These are phyloP conservation scores for Ophiostoma angusticollis DNA, from an alignment of 2,329 filamentous ascomycete genomes.

Conservation along the genomic window DNA sequence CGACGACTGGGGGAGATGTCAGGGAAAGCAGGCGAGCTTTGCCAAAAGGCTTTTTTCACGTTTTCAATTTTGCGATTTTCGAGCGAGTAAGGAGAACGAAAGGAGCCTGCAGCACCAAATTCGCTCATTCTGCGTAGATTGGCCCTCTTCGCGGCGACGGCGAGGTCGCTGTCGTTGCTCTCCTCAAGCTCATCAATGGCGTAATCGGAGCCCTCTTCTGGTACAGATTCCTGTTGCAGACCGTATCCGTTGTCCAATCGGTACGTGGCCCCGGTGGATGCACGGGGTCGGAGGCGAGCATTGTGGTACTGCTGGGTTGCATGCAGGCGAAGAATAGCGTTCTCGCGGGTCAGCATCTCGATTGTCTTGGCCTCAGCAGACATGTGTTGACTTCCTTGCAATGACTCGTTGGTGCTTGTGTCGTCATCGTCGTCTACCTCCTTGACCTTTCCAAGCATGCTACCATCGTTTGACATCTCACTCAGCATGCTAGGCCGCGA, in stretches of 20 bases:
- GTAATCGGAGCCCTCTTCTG: conserved; percentile 51
- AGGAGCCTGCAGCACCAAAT: conserved; percentile 27
- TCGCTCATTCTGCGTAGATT: conserved; percentile 45
- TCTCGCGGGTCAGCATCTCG: conserved; percentile 49
- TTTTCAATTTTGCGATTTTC: conserved; percentile 53
- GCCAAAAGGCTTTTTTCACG: conserved; percentile 58
- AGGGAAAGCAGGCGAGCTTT: conserved; percentile 55
- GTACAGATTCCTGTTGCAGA: conserved; percentile 46
- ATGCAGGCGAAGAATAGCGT: conserved; percentile 47
- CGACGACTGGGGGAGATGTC: conserved; percentile 62
- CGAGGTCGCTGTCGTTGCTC: conserved; percentile 37
- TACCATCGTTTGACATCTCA: conserved; percentile 53
- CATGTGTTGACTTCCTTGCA: conserved; percentile 38
- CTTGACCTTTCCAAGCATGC: conserved; percentile 53
- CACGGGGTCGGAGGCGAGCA: conserved; percentile 41
- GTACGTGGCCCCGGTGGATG: conserved; percentile 43
- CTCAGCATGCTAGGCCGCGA: conserved; percentile 67
- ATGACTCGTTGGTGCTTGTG: conserved; percentile 42
- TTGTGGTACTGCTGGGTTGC: conserved; percentile 39
- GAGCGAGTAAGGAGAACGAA: conserved; percentile 35
- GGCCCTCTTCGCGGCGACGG: conserved; percentile 30
- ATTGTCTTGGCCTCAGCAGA: conserved; percentile 48
- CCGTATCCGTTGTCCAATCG: conserved; percentile 42
- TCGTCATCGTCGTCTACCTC: conserved; percentile 55
- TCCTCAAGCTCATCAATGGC: conserved; percentile 64